These are phyloP conservation scores for Claviceps sp. DNA, from an alignment of 2,329 filamentous ascomycete species.

Conservation along the genomic window DNA sequence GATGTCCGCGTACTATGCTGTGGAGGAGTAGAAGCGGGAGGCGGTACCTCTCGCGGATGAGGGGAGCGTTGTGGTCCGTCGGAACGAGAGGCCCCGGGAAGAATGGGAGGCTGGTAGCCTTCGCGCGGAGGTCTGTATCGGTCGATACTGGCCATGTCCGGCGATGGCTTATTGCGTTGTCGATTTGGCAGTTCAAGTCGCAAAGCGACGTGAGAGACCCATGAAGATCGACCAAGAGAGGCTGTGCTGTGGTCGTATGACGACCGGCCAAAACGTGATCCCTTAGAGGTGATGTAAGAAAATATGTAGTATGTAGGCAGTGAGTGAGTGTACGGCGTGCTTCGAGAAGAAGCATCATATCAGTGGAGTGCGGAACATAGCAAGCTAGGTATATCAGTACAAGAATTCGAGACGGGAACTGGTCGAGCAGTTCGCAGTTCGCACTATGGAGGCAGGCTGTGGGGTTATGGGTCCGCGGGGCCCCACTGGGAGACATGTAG, in stretches of 20 bases:
- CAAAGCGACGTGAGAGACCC: slow-evolving; percentile 9
- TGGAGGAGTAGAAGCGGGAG: slow-evolving; percentile 48
- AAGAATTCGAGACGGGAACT: no score
- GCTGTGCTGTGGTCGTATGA: neutral
- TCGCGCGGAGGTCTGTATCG: slow-evolving; percentile 44
- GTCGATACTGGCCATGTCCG: slow-evolving; percentile 45
- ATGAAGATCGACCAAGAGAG: slow-evolving; percentile 11
- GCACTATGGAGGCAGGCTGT: no score
- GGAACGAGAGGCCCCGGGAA: slow-evolving; percentile 25
- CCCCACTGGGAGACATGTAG: no score
- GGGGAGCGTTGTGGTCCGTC: slow-evolving; percentile 38
- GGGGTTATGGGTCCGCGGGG: no score
- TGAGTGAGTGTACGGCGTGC: neutral
- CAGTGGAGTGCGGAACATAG: no score
- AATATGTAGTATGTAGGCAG: neutral
- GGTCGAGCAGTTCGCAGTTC: no score
- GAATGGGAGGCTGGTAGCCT: slow-evolving; percentile 40
- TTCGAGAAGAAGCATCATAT: neutral
- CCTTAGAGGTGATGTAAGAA: neutral
- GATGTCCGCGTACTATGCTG: slow-evolving; percentile 40
- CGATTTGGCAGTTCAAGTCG: slow-evolving; percentile 12
- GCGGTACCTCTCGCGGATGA: slow-evolving; percentile 41
- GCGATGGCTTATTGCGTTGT: slow-evolving; percentile 11
- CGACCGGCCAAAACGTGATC: neutral
- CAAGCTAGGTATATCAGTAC: no score